These are phyloP conservation scores for Dillenia turbinata DNA, from an alignment of 164 flowering plant genomes.

Conservation along the genomic window DNA sequence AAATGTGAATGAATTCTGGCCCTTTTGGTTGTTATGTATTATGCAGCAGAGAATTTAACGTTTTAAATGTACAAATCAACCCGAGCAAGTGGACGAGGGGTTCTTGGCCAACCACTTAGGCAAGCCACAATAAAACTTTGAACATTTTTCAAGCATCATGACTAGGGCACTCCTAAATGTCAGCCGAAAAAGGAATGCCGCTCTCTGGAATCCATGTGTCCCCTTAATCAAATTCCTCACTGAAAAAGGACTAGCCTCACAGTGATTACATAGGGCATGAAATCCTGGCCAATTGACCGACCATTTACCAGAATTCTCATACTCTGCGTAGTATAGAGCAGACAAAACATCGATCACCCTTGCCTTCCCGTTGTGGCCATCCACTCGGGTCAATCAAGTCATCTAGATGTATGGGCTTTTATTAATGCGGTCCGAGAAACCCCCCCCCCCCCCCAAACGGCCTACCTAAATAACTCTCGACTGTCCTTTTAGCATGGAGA, in stretches of 20 bases:
- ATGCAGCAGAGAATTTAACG: no score
- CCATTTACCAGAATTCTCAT: conserved; percentile 48
- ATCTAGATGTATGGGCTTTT: conserved; percentile 48
- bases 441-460: conserved; percentile 67
- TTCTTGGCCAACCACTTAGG: no score
- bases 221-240: conserved; percentile 44
- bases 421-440: conserved; percentile 50
- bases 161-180: conserved; percentile 29
- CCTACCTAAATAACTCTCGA: conserved; percentile 48
- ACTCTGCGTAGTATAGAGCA: conserved; percentile 55
- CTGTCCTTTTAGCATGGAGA: conserved; percentile 13
- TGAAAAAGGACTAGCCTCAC: conserved; percentile 34
- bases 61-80: no score
- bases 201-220: conserved; percentile 50
- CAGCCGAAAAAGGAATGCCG: conserved; percentile 46
- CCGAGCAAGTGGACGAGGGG: no score
- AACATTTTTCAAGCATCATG: no score
- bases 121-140: no score
- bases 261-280: conserved; percentile 31
- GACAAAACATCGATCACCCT: conserved; percentile 35
- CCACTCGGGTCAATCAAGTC: conserved; percentile 53
- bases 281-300: conserved; percentile 73
- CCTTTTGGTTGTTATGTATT: no score
- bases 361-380: conserved; percentile 54
- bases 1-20: no score